phyloP scores from a whole-genome alignment of 306 rosid species.

The Cicer pinnatifidum region DNA sequence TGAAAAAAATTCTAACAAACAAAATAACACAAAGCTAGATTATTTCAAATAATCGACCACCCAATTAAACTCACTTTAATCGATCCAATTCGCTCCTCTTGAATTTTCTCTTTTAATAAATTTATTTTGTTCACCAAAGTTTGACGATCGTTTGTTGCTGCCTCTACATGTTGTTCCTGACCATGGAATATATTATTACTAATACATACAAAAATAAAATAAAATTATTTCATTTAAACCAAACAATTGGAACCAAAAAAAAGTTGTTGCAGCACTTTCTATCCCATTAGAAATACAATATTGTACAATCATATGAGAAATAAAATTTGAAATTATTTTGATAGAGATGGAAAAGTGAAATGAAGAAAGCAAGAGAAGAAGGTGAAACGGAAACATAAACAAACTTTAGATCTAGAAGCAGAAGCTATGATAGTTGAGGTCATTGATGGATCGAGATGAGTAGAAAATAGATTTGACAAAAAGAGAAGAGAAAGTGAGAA shows the following conservation, averaged over 20 bases:
- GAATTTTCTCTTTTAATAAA: conserved; percentile 57
- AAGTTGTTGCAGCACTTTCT: background rate
- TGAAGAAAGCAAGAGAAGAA: background rate
- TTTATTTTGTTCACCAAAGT: conserved; percentile 34
- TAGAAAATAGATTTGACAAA: background rate
- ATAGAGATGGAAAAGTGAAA: background rate
- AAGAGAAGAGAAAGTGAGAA: background rate
- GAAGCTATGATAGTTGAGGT: conserved; percentile 47
- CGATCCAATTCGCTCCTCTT: conserved; percentile 50
- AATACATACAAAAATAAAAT: background rate
- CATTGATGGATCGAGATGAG: conserved; percentile 42
- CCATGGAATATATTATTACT: conserved; percentile 2
- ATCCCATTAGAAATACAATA: conserved; percentile 13
- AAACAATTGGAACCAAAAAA: background rate
- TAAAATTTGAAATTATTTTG: background rate
- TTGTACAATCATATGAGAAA: background rate
- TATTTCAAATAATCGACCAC: background rate
- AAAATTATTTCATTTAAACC: background rate
- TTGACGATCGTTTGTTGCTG: background rate
- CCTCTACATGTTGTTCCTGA: conserved; percentile 52
- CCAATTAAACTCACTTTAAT: conserved; percentile 51
- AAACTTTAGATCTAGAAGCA: conserved; percentile 49
- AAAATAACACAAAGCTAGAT: background rate
- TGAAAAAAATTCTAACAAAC: background rate
- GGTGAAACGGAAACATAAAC: conserved; percentile 28